Conservation (phyloP, 257 asterid species). For the Voacanga thouarsii region DNA sequence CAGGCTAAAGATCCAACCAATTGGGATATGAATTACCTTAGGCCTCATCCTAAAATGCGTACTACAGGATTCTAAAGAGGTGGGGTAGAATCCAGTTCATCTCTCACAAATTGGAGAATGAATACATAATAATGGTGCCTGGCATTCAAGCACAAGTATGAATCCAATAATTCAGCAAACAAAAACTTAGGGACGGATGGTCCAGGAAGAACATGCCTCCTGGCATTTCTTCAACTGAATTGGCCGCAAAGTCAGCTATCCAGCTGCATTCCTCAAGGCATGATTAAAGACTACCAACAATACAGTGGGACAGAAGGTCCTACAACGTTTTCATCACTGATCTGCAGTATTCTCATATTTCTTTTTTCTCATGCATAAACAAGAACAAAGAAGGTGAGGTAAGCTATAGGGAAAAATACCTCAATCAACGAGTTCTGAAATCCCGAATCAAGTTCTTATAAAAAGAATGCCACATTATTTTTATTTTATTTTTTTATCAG, state of each 20-base stretch:
- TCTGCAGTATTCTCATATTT: background rate
- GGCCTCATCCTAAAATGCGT: constrained; percentile 9
- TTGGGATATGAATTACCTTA: background rate
- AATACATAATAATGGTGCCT: constrained; percentile 44
- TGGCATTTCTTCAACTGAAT: constrained; percentile 29
- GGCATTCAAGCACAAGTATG: constrained; percentile 40
- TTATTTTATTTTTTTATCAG: background rate
- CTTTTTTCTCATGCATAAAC: background rate
- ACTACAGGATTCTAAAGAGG: constrained; percentile 16
- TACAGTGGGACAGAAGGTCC: constrained; percentile 32
- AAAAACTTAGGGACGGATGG: constrained; percentile 32
- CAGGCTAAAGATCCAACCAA: background rate
- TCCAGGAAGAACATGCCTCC: constrained; percentile 44
- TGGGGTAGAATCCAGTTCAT: constrained; percentile 63
- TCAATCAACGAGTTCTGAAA: background rate
- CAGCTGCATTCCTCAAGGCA: constrained; percentile 47
- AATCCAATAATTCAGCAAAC: constrained; percentile 31
- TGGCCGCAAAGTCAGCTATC: constrained; percentile 49
- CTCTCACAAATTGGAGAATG: constrained; percentile 28
- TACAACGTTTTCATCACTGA: constrained; percentile 21
- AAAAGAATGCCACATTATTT: background rate
- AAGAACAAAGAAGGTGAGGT: background rate
- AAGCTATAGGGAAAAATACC: background rate
- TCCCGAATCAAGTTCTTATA: background rate
- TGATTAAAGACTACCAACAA: constrained; percentile 28